Base-by-base conservation (phyloP, 2,329 filamentous ascomycete genomes). In the Colletotrichum incanum region DNA sequence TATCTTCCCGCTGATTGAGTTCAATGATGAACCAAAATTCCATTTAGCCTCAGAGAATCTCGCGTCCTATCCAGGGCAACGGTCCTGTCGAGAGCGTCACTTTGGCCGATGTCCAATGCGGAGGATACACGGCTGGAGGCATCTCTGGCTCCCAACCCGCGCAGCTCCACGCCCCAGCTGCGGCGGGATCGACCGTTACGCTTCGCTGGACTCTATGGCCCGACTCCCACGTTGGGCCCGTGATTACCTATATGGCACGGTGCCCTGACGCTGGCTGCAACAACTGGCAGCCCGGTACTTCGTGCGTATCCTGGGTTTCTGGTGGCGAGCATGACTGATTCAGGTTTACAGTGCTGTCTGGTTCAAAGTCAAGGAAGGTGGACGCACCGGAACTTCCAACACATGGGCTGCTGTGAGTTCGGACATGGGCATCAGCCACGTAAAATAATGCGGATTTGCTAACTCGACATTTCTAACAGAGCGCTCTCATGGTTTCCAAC, bases 171-270 rank as follows among this genome's bases (percentile, higher is more conserved):
- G 89, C 88, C 2, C 78, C 84, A 0, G 88, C 83, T 5, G 82
- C 85, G 6, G 88, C 89, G 3, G 89, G 89, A 2, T 86, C 84
- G 2, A 84, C 82, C 0, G 86, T 91, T 45, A 85, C 84, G 12
- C 82, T 91, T 3, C 81, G 81, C 66, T 91, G 89, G 89, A 91
- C 88, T 6, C 76, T 85, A 1, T 86, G 84, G 84, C 83, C 84
- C 0, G 83, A 85, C 9, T 85, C 81, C 6, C 88, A 89, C 71
- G 80, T 87, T 39, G 89, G 89, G 0, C 88, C 89, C 1, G 78
- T 86, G 1, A 81, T 91, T 67, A 91, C 89, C 0, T 91, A 91
- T 76, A 89, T 91, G 88, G 89, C 89, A 5, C 82, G 83, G 43
- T 91, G 89, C 78, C 87, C 88, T 0, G 85, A 86, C 54, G 77